Base-by-base conservation (phyloP, 192 early-diverging fungal genomes). In the Lobosporangium transversale region DNA sequence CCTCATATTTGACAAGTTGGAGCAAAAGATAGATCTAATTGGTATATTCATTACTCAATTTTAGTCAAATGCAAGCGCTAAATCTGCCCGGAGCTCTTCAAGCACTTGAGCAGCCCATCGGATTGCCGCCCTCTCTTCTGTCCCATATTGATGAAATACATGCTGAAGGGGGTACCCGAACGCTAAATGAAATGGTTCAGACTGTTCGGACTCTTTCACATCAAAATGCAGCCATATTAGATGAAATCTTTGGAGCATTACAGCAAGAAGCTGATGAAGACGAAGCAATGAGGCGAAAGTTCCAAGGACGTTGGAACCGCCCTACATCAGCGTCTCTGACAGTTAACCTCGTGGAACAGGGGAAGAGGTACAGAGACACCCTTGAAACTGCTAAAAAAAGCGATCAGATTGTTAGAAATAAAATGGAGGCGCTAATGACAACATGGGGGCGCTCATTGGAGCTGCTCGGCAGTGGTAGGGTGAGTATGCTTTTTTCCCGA, bases 61-160 rank as follows among this genome's bases (percentile, higher is more conserved):
- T 29, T 67, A 89, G 89, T 24, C 88, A 86, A 47, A 78, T 94
- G 42, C 84, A 85, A 50, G 87, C 88, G 27, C 68, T 94, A 36
- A 89, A 90, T 23, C 78, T 94, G 23, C 92, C 91, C 4, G 84
- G 86, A 17, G 68, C 93, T 8, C 75, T 94, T 17, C 89, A 94
- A 42, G 89, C 89, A 1, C 67, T 91, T 7, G 88, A 92, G 37
- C 90, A 93, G 59, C 92, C 92, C 4, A 83, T 91, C 11, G 91
- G 90, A 1, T 53, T 96, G 24, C 95, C 95, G 32, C 85, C 89
- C 2, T 80, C 82, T 3, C 70, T 97, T 2, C 35, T 95, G 8
- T 62, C 86, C 26, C 89, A 89, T 45, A 89, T 92, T 14, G 87
- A 90, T 32, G 94, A 96, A 62, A 86, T 97, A 21, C 80, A 87